Evolutionary conservation across 129 eudicot species (phyloP).

Genomic region (Lactuca sativa): DNA sequence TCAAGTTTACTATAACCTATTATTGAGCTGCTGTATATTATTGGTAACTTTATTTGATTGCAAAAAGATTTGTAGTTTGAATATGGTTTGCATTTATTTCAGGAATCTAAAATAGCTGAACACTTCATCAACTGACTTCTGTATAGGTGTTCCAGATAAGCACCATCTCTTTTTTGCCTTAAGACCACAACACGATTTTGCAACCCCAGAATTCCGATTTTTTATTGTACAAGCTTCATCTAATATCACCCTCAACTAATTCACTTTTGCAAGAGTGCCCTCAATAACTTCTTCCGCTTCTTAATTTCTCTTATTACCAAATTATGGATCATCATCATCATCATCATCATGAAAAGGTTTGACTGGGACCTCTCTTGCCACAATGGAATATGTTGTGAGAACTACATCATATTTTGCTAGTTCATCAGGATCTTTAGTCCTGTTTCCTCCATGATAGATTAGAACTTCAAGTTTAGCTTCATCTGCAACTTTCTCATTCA

Average conservation of each 20-base stretch:
- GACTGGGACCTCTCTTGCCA: conserved; percentile 82
- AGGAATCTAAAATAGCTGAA: conserved; percentile 90
- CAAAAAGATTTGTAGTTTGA: conserved; percentile 58
- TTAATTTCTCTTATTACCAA: conserved; percentile 48
- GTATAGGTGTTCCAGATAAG: conserved; percentile 96
- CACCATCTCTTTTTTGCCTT: conserved; percentile 94
- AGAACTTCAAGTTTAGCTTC: conserved; percentile 62
- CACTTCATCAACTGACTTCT: conserved; percentile 83
- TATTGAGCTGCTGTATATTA: conserved; percentile 53
- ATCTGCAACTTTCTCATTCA: conserved; percentile 79
- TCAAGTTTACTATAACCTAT: conserved; percentile 82
- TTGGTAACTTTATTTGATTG: conserved; percentile 54
- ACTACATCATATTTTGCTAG: conserved; percentile 83
- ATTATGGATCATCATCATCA: conserved; percentile 37
- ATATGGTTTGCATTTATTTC: conserved; percentile 70
- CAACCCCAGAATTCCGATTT: conserved; percentile 75
- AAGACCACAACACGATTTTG: conserved; percentile 89
- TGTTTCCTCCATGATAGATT: conserved; percentile 81
- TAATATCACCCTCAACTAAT: conserved; percentile 77
- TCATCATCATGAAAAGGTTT: conserved; percentile 67
- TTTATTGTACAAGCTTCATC: conserved; percentile 97
- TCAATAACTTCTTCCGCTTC: conserved; percentile 56
- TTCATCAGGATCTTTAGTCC: conserved; percentile 69
- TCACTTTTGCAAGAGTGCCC: conserved; percentile 82
- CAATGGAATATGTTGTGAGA: conserved; percentile 87